These are phyloP conservation scores for Phytophthora sp. DNA, from an alignment of 352 stramenopile genomes.

Conservation along the genomic window DNA sequence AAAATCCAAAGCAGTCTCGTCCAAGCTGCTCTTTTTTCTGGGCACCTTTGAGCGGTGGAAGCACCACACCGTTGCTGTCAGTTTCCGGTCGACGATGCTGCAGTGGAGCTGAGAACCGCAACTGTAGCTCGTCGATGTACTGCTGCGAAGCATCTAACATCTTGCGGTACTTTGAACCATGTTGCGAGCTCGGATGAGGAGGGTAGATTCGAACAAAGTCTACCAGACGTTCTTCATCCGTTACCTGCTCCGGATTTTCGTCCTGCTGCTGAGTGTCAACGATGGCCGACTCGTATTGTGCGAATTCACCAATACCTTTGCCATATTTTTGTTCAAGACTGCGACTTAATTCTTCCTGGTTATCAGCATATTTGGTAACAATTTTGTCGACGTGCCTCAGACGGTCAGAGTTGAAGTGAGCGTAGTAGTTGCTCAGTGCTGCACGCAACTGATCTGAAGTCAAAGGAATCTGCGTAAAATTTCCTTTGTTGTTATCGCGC, in stretches of 20 bases:
- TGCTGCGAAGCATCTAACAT: conserved; percentile 85
- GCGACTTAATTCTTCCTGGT: conserved; percentile 67
- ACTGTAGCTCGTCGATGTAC: conserved; percentile 81
- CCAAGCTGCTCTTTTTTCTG: conserved; percentile 59
- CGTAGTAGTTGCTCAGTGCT: conserved; percentile 63
- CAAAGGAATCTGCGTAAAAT: conserved; percentile 23
- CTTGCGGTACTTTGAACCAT: conserved; percentile 71
- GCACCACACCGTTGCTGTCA: conserved; percentile 34
- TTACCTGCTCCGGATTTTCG: conserved; percentile 4
- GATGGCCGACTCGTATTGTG: conserved; percentile 3
- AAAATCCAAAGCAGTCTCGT: conserved; percentile 84
- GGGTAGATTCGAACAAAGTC: conserved; percentile 80
- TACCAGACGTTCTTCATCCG: conserved; percentile 55
- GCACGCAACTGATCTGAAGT: conserved; percentile 40
- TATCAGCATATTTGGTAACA: conserved; percentile 65
- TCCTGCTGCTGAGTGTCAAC: conserved; percentile 4
- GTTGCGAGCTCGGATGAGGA: conserved; percentile 40
- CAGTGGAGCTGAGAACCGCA: conserved; percentile 78
- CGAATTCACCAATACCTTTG: conserved; percentile 58
- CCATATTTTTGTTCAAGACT: conserved; percentile 77
- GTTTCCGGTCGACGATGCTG: conserved; percentile 68
- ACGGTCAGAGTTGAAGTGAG: conserved; percentile 58
- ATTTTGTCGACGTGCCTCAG: conserved; percentile 78
- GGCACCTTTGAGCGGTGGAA: conserved; percentile 64
- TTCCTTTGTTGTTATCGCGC: conserved; percentile 20